These are phyloP conservation scores for Euptelea pleiosperma DNA, from an alignment of 164 flowering plant genomes.

Conservation along the genomic window DNA sequence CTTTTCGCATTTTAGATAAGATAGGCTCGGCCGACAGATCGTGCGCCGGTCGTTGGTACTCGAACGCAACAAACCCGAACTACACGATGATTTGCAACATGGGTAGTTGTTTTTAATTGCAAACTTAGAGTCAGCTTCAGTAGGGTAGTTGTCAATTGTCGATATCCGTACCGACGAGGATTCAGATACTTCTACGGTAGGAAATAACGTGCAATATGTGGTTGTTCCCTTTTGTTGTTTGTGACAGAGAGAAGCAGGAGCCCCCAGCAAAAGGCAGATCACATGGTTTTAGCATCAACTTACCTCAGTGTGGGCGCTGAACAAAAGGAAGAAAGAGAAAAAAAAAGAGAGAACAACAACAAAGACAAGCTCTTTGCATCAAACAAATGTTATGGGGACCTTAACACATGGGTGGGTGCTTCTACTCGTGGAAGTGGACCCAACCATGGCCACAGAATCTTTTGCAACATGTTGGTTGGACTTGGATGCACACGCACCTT, in stretches of 20 bases:
- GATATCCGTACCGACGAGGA: constrained; percentile 1
- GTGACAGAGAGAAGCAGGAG: constrained; percentile 1
- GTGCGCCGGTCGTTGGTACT: too few relatives aligned
- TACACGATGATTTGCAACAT: too few relatives aligned
- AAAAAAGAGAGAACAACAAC: constrained; percentile 12
- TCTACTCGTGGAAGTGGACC: constrained; percentile 13
- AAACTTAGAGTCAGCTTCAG: not conserved
- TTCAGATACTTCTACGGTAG: not conserved
- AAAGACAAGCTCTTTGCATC: constrained; percentile 22
- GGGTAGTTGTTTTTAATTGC: too few relatives aligned
- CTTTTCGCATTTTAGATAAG: too few relatives aligned
- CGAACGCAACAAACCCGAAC: too few relatives aligned
- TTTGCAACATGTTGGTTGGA: constrained; percentile 25
- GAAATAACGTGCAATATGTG: not conserved
- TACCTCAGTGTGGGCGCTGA: too few relatives aligned
- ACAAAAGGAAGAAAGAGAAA: not conserved
- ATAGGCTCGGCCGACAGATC: too few relatives aligned
- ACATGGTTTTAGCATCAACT: constrained; percentile 10
- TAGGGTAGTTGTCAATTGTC: not conserved
- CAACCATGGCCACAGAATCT: constrained; percentile 16
- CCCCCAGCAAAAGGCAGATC: constrained; percentile 2
- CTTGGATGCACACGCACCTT: too few relatives aligned
- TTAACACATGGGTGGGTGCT: constrained; percentile 28
- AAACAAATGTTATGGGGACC: constrained; percentile 30
- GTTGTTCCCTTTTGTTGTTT: not conserved